Evolutionary conservation across 2,329 filamentous ascomycete genomes (phyloP).

Genomic region (Xylaria digitata): DNA sequence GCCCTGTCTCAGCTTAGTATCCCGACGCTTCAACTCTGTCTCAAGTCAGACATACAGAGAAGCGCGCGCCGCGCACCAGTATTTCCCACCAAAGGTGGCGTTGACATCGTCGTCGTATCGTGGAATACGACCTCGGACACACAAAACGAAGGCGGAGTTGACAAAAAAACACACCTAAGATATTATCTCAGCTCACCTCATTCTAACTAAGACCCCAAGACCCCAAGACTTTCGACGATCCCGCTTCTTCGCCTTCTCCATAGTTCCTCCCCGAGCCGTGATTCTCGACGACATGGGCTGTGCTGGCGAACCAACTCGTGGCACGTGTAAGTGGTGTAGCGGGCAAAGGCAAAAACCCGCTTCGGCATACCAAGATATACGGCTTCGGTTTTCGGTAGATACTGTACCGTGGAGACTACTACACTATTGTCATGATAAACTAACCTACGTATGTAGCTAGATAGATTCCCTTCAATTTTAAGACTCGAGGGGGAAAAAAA

Average conservation of each 20-base stretch:
- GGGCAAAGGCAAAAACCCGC: neutral
- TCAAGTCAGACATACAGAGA: no score
- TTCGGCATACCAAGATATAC: slow-evolving; percentile 17
- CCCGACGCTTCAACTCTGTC: no score
- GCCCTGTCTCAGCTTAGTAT: neutral
- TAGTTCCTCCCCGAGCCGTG: neutral
- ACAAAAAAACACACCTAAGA: slow-evolving; percentile 4
- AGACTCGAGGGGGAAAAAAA: no score
- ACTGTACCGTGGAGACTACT: neutral
- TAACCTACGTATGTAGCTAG: slow-evolving; percentile 4
- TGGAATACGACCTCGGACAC: slow-evolving; percentile 15
- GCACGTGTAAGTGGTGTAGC: slow-evolving; percentile 14
- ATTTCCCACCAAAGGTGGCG: neutral
- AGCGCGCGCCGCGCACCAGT: no score
- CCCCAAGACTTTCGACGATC: slow-evolving; percentile 21
- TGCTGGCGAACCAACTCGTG: slow-evolving; percentile 12
- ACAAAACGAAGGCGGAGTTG: neutral
- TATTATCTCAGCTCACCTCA: slow-evolving; percentile 38
- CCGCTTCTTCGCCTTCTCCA: slow-evolving; percentile 26
- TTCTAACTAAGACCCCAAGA: neutral
- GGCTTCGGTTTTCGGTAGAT: neutral
- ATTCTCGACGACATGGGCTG: neutral
- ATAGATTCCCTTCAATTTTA: neutral
- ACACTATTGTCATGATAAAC: slow-evolving; percentile 1
- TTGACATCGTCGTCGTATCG: slow-evolving; percentile 21